phyloP scores from a whole-genome alignment of 371 early-diverging fungal species.

The Dichotomocladium elegans region DNA sequence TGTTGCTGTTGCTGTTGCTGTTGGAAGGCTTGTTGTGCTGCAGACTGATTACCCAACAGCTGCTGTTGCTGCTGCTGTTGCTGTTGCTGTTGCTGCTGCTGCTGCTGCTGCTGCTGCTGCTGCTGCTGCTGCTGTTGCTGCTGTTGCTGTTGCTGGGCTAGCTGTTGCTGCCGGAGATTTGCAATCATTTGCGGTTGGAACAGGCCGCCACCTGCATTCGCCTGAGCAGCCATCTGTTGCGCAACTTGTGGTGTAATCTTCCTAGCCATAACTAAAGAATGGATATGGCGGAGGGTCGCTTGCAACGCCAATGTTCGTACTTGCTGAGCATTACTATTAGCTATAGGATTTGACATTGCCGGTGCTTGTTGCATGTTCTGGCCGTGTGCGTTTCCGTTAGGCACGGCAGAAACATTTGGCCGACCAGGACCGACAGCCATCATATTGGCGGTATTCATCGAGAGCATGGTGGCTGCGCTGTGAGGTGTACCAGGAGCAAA shows the following conservation, averaged over 20 bases:
- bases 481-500: constrained; percentile 9
- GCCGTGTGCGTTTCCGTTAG: constrained; percentile 6
- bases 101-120: constrained; percentile 2
- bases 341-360: constrained; percentile 8
- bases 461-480: constrained; percentile 2
- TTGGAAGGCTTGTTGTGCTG: constrained; percentile 13
- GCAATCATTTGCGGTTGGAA: constrained; percentile 15
- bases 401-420: constrained; percentile 2
- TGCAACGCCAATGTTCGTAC: constrained; percentile 16
- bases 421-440: constrained; percentile 5
- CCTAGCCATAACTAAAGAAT: constrained; percentile 22
- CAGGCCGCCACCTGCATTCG: constrained; percentile 14
- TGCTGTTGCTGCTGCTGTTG: constrained; percentile 10
- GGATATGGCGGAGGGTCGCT: constrained; percentile 29
- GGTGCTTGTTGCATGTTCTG: constrained; percentile 5
- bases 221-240: constrained; percentile 29
- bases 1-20: constrained; percentile 4
- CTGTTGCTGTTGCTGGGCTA: constrained; percentile 7
- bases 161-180: constrained; percentile 6
- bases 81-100: neutral
- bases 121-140: constrained; percentile 4
- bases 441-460: constrained; percentile 2
- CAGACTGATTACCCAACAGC: neutral
- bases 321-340: constrained; percentile 4
- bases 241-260: constrained; percentile 24